Conservation (phyloP, 176 grass and related monocot genomes). For the Melocanna baccifera region DNA sequence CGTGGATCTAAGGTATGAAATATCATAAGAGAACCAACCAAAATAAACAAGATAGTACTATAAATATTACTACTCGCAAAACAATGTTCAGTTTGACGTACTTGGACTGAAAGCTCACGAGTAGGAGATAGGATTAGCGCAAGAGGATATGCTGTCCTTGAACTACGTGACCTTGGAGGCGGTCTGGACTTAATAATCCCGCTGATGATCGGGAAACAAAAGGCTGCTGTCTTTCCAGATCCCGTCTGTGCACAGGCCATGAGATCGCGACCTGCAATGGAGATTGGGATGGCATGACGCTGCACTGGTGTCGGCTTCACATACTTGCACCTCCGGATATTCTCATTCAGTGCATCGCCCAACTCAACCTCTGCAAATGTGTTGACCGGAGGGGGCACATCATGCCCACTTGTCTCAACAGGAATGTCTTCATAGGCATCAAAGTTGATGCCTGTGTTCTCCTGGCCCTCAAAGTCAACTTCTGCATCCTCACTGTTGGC, state of each 20-base stretch:
- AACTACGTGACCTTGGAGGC: slow-evolving; percentile 40
- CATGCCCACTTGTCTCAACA: slow-evolving; percentile 81
- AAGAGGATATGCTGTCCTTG: slow-evolving; percentile 61
- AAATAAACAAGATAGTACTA: slow-evolving; percentile 4
- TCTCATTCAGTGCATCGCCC: slow-evolving; percentile 77
- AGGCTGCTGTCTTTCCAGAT: slow-evolving; percentile 80
- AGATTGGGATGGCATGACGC: slow-evolving; percentile 78
- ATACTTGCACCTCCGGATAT: slow-evolving; percentile 83
- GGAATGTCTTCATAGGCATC: slow-evolving; percentile 91
- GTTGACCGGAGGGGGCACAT: slow-evolving; percentile 67
- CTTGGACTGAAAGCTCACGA: slow-evolving; percentile 72
- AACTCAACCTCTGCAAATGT: slow-evolving; percentile 93
- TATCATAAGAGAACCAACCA: slow-evolving; percentile 21
- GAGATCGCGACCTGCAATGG: slow-evolving; percentile 68
- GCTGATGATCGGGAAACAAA: slow-evolving; percentile 87
- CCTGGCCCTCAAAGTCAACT: slow-evolving; percentile 41
- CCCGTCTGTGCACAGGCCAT: slow-evolving; percentile 97
- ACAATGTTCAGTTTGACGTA: slow-evolving; percentile 23
- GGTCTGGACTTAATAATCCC: slow-evolving; percentile 64
- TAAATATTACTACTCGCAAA: neutral
- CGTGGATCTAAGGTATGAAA: slow-evolving; percentile 59
- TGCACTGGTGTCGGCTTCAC: slow-evolving; percentile 94
- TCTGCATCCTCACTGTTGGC: slow-evolving; percentile 38
- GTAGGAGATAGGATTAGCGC: slow-evolving; percentile 77
- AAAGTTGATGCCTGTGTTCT: slow-evolving; percentile 76